A percentile compares a stretch with the other conserved stretches of the same genome.
phyloP scores from a whole-genome alignment of 345 rosid genomes.

The Murraya paniculata region DNA sequence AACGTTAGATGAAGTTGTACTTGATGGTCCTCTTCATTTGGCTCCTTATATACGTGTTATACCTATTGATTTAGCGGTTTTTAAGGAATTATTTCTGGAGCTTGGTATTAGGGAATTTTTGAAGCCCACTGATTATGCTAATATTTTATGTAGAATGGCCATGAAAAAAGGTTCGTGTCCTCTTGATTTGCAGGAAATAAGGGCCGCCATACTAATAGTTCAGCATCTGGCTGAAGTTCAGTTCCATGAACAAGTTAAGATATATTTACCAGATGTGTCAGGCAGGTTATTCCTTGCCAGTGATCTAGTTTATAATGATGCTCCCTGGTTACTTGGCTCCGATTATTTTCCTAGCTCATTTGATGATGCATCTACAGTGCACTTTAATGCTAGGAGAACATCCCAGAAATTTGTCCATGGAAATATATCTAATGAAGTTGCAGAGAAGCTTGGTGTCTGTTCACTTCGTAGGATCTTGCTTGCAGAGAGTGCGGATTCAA shows the following conservation, averaged over 20 bases:
- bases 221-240: constrained; percentile 89
- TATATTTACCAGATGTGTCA: constrained; percentile 84
- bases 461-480: constrained; percentile 91
- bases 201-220: constrained; percentile 76
- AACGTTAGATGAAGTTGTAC: constrained; percentile 83
- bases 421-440: constrained; percentile 92
- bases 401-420: constrained; percentile 82
- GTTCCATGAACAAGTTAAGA: constrained; percentile 54
- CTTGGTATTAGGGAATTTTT: constrained; percentile 80
- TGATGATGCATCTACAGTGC: constrained; percentile 47
- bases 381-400: constrained; percentile 59
- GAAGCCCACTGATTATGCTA: constrained; percentile 79
- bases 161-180: constrained; percentile 65
- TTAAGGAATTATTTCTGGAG: constrained; percentile 76
- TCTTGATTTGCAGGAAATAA: constrained; percentile 70
- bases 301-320: constrained; percentile 89
- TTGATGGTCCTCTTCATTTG: constrained; percentile 91
- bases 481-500: constrained; percentile 97
- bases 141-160: constrained; percentile 79
- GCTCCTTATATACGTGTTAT: constrained; percentile 90
- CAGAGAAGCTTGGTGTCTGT: constrained; percentile 91
- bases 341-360: constrained; percentile 54
- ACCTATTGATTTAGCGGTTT: constrained; percentile 88
- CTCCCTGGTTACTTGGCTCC: constrained; percentile 91
- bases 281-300: constrained; percentile 71